phyloP scores from a whole-genome alignment of 352 stramenopile genomes.

The Phytopythium litorale region DNA sequence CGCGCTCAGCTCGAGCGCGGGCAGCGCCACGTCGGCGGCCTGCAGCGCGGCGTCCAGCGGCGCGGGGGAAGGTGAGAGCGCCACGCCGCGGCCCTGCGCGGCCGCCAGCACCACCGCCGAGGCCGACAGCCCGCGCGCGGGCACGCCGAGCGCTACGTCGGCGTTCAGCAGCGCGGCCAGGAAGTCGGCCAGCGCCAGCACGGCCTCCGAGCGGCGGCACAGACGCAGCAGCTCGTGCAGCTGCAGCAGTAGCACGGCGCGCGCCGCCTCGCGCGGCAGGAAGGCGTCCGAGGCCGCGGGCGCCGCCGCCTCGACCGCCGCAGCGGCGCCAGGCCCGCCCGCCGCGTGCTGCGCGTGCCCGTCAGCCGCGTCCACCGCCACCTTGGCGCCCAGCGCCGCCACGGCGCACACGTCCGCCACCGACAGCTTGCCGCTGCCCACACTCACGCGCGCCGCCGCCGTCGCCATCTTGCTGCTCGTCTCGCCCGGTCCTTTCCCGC shows the following conservation, averaged over 20 bases:
- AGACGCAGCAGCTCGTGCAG: conserved; percentile 42
- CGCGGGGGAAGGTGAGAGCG: background rate
- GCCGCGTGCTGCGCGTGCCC: conserved; percentile 6
- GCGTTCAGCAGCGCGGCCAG: conserved; percentile 60
- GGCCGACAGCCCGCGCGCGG: conserved; percentile 8
- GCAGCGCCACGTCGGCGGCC: conserved; percentile 28
- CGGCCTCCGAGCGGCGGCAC: conserved; percentile 23
- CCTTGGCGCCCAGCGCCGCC: conserved; percentile 40
- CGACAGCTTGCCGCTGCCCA: conserved; percentile 49
- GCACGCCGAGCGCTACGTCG: conserved; percentile 27
- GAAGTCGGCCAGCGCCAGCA: conserved; percentile 34
- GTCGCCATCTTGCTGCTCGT: conserved; percentile 11
- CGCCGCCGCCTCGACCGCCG: conserved; percentile 10
- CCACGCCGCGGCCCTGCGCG: background rate
- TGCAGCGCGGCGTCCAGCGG: conserved; percentile 19
- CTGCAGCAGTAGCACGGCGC: conserved; percentile 36
- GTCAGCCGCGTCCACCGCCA: conserved; percentile 27
- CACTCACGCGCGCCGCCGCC: conserved; percentile 44
- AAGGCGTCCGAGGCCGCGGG: conserved; percentile 8
- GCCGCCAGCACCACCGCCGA: background rate
- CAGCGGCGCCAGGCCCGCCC: background rate
- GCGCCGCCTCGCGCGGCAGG: conserved; percentile 13
- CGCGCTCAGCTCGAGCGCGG: conserved; percentile 25
- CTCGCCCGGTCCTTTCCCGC: background rate
- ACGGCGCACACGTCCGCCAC: conserved; percentile 60